phyloP scores from a whole-genome alignment of 257 asterid genomes.

The Rehmannia glutinosa region DNA sequence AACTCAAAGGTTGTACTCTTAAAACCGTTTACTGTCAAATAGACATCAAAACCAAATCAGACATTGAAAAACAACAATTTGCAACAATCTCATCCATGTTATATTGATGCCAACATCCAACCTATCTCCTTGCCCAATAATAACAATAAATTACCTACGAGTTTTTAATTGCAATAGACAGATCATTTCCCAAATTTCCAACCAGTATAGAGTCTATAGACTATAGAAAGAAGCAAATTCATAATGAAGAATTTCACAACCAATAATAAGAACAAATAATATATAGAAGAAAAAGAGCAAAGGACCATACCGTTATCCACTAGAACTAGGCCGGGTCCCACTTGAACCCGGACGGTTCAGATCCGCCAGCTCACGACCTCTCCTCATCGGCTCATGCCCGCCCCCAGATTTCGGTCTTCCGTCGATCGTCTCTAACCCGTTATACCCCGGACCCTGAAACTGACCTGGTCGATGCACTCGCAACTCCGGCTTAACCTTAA shows the following conservation, averaged over 20 bases:
- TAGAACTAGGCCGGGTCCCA: conserved; percentile 51
- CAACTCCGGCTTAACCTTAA: conserved; percentile 29
- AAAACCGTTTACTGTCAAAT: neutral
- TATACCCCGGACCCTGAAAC: conserved; percentile 24
- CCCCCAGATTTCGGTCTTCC: conserved; percentile 75
- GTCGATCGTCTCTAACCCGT: conserved; percentile 31
- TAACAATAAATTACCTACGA: neutral
- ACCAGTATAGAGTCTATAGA: neutral
- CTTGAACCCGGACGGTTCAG: conserved; percentile 52
- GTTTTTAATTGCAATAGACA: neutral
- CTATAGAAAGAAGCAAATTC: neutral
- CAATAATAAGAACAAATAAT: neutral
- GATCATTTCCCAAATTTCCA: neutral
- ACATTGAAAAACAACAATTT: neutral
- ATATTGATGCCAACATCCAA: neutral
- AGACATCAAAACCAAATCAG: neutral
- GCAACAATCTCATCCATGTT: neutral
- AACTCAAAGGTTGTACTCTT: neutral
- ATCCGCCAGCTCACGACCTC: conserved; percentile 43
- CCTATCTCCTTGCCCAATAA: neutral
- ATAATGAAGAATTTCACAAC: neutral
- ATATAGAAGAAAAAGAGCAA: neutral
- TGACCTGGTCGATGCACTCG: conserved; percentile 23
- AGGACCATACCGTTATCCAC: conserved; percentile 54
- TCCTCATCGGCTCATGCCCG: conserved; percentile 47